Conservation (phyloP, 108 stramenopile species). For the Mediolabrus comicus region DNA sequence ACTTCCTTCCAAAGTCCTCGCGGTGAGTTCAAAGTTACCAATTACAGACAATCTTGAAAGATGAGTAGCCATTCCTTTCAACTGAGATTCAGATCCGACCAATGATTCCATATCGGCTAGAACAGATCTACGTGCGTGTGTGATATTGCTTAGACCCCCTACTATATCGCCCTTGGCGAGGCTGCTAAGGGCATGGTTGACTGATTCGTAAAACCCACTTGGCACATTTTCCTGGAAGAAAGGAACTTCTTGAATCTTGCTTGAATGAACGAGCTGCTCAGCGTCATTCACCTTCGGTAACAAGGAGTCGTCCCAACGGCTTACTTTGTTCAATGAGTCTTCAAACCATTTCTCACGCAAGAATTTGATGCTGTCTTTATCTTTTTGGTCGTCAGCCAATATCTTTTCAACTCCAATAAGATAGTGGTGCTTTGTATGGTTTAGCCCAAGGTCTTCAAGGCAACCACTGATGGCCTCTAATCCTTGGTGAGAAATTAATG, state of each 20-base stretch:
- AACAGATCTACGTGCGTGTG: conserved; percentile 27
- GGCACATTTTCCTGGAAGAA: neutral
- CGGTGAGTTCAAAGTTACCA: conserved; percentile 16
- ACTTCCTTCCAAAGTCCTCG: conserved; percentile 19
- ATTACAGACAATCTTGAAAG: conserved; percentile 29
- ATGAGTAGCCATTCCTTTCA: conserved; percentile 16
- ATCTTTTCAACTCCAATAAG: conserved; percentile 16
- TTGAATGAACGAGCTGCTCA: neutral
- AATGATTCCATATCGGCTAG: conserved; percentile 29
- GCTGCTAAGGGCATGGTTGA: conserved; percentile 19
- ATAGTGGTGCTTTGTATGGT: conserved; percentile 36
- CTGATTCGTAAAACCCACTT: conserved; percentile 30
- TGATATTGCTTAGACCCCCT: conserved; percentile 19
- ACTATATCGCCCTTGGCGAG: conserved; percentile 21
- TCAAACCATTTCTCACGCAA: conserved; percentile 73
- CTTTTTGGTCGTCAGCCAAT: neutral
- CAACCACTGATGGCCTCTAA: conserved; percentile 8
- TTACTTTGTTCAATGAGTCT: conserved; percentile 39
- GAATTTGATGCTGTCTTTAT: neutral
- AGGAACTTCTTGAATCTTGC: neutral
- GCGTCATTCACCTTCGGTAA: conserved; percentile 10
- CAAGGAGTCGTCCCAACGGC: conserved; percentile 36
- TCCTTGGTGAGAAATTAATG: conserved; percentile 9
- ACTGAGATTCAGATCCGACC: conserved; percentile 35
- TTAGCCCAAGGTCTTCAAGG: conserved; percentile 44